A percentile compares a stretch with the other conserved stretches of the same genome.
phyloP scores from a whole-genome alignment of 352 stramenopile genomes.

The Phytophthora citricola region DNA sequence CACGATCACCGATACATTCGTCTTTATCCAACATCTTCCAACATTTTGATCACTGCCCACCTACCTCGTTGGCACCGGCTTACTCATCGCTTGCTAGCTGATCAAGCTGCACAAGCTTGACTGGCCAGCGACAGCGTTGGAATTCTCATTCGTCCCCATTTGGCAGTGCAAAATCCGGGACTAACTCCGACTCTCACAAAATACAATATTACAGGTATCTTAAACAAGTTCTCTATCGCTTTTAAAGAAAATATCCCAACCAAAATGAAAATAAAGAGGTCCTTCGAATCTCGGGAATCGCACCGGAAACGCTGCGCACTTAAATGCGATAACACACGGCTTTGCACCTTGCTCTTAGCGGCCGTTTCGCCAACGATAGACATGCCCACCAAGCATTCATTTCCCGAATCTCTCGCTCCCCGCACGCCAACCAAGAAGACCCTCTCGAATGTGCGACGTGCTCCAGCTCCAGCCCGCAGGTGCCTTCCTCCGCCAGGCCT shows the following conservation, averaged over 20 bases:
- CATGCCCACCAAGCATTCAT: constrained; percentile 18
- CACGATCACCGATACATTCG: constrained; percentile 1
- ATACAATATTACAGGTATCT: constrained; percentile 5
- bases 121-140: constrained; percentile 5
- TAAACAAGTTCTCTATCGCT: not conserved
- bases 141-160: not conserved
- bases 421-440: constrained; percentile 18
- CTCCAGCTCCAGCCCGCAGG: constrained; percentile 41
- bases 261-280: constrained; percentile 5
- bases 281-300: constrained; percentile 21
- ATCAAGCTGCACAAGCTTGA: constrained; percentile 23
- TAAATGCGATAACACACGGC: constrained; percentile 23
- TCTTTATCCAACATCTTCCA: constrained; percentile 9
- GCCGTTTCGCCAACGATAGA: constrained; percentile 9
- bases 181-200: constrained; percentile 15
- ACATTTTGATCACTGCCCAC: not conserved
- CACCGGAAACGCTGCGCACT: constrained; percentile 17
- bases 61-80: constrained; percentile 6
- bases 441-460: constrained; percentile 35
- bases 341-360: constrained; percentile 13
- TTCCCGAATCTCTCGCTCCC: constrained; percentile 28
- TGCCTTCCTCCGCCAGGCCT: constrained; percentile 36
- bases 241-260: not conserved
- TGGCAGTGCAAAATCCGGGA: constrained; percentile 9
- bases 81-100: constrained; percentile 20